Conservation (phyloP, 2,329 filamentous ascomycete genomes). For the Calonectria crousiana region DNA sequence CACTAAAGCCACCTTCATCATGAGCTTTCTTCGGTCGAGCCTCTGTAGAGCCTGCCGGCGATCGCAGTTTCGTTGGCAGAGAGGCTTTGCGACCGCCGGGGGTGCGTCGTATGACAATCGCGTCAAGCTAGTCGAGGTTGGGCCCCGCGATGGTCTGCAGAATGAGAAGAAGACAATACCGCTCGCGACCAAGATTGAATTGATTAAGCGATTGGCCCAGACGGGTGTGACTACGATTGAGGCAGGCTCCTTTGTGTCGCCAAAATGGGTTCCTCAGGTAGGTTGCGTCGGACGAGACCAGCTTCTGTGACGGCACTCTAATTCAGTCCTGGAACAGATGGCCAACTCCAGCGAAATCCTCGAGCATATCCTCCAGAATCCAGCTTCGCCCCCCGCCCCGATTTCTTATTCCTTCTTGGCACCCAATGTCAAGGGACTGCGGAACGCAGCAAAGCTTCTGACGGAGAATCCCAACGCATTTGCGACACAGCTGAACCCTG, state of each 20-base stretch:
- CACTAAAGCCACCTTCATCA: slow-evolving; percentile 32
- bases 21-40: slow-evolving; percentile 52
- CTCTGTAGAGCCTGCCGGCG: slow-evolving; percentile 55
- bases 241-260: slow-evolving; percentile 84
- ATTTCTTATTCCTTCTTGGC: slow-evolving; percentile 85
- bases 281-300: slow-evolving; percentile 7
- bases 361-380: slow-evolving; percentile 71
- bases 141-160: slow-evolving; percentile 87
- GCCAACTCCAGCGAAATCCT: slow-evolving; percentile 82
- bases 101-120: slow-evolving; percentile 53
- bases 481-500: slow-evolving; percentile 63
- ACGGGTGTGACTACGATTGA: slow-evolving; percentile 82
- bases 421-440: slow-evolving; percentile 80
- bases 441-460: slow-evolving; percentile 70
- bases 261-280: slow-evolving; percentile 88
- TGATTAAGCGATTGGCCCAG: slow-evolving; percentile 76
- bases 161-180: slow-evolving; percentile 83
- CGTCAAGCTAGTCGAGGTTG: slow-evolving; percentile 82
- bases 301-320: slow-evolving; percentile 12
- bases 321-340: slow-evolving; percentile 67
- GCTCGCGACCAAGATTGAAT: slow-evolving; percentile 79
- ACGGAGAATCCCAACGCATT: slow-evolving; percentile 62
- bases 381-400: slow-evolving; percentile 64
- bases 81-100: slow-evolving; percentile 57
- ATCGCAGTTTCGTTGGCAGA: slow-evolving; percentile 46